phyloP scores from a whole-genome alignment of 805 yeast species.

The Debaryomyces maramus region DNA sequence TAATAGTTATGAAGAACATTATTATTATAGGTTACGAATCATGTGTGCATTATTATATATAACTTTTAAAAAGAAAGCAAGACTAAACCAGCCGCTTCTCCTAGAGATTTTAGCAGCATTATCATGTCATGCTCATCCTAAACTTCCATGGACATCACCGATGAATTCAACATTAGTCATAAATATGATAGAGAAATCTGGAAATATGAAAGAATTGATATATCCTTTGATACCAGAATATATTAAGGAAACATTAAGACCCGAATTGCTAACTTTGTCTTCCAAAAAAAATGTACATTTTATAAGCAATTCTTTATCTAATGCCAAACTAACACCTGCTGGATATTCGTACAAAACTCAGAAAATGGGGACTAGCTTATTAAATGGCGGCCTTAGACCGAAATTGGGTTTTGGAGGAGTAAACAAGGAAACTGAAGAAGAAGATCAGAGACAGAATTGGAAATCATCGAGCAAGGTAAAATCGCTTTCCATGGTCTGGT shows the following conservation, averaged over 20 bases:
- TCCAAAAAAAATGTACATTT: background rate
- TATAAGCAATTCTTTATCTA: background rate
- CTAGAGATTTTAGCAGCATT: constrained; percentile 3
- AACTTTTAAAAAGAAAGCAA: background rate
- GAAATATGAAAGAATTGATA: background rate
- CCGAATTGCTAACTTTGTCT: constrained; percentile 2
- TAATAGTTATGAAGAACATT: background rate
- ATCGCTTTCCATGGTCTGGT: constrained; percentile 27
- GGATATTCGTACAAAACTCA: constrained; percentile 1
- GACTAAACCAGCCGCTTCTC: background rate
- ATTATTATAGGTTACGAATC: constrained; percentile 8
- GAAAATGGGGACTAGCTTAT: background rate
- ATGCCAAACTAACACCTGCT: constrained; percentile 3
- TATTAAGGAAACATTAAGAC: constrained; percentile 1
- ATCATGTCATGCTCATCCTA: constrained; percentile 26
- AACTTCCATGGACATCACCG: constrained; percentile 29
- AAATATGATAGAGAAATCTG: background rate
- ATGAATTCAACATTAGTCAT: constrained; percentile 12
- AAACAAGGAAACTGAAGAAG: constrained; percentile 19
- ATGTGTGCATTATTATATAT: constrained; percentile 5
- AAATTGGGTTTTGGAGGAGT: constrained; percentile 23
- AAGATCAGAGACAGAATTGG: constrained; percentile 28
- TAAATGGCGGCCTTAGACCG: constrained; percentile 15
- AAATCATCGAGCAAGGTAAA: constrained; percentile 22
- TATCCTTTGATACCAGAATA: background rate